Evolutionary conservation across 164 flowering plant genomes (phyloP).

Genomic region (Sextonia rubra): DNA sequence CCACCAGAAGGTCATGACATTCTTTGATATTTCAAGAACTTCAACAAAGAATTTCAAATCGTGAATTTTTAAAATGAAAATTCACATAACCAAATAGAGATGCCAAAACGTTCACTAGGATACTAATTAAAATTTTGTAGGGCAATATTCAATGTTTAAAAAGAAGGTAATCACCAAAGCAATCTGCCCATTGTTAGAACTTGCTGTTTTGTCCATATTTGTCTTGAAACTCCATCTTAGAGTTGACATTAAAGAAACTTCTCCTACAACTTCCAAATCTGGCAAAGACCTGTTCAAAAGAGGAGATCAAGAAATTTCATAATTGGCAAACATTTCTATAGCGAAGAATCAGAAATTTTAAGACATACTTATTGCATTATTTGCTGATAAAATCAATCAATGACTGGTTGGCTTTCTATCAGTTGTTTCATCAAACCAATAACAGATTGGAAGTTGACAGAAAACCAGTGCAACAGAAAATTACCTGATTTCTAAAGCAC

Average conservation of each 20-base stretch:
- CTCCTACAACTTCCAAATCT: conserved; percentile 52
- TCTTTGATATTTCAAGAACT: too few relatives aligned
- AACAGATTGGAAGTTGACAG: neutral
- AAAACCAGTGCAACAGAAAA: neutral
- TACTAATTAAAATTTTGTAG: too few relatives aligned
- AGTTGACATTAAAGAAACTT: conserved; percentile 54
- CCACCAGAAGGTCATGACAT: too few relatives aligned
- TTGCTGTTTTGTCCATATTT: conserved; percentile 57
- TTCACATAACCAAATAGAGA: too few relatives aligned
- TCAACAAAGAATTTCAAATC: too few relatives aligned
- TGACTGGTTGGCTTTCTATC: neutral
- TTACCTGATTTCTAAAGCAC: conserved; percentile 62
- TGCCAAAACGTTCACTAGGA: too few relatives aligned
- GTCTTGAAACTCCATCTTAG: conserved; percentile 78
- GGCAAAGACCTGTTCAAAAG: conserved; percentile 62
- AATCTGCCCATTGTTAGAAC: conserved; percentile 53
- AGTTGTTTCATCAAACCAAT: neutral
- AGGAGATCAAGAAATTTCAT: neutral
- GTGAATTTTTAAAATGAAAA: too few relatives aligned
- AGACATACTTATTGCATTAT: neutral
- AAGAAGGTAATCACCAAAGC: conserved; percentile 42
- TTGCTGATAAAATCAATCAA: neutral
- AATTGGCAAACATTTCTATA: neutral
- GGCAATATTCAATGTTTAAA: too few relatives aligned
- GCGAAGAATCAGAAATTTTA: neutral